phyloP scores from a whole-genome alignment of 2,329 filamentous ascomycete species.

The Trichoderma lentiforme region DNA sequence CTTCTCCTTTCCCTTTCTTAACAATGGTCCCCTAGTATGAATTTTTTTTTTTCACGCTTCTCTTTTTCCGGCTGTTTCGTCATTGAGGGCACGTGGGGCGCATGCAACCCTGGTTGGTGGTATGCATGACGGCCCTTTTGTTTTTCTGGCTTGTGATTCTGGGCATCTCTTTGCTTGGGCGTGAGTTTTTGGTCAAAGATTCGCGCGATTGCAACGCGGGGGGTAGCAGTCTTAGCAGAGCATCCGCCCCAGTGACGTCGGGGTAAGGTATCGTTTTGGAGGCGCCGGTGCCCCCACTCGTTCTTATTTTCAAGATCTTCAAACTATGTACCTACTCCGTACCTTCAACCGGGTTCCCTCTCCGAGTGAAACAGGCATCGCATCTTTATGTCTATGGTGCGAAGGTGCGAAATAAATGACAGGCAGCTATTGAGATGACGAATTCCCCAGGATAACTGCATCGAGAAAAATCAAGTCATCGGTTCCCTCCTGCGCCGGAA shows the following conservation, averaged over 20 bases:
- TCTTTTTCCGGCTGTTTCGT: neutral
- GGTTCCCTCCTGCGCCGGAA: neutral
- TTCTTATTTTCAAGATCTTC: neutral
- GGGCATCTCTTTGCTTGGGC: neutral
- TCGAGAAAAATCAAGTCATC: neutral
- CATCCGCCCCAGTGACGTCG: neutral
- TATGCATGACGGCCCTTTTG: neutral
- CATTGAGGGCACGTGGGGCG: constrained; percentile 13
- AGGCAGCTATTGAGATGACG: neutral
- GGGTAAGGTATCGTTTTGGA: neutral
- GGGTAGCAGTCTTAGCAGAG: neutral
- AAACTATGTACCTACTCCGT: neutral
- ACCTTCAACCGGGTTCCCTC: neutral
- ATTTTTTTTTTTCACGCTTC: neutral
- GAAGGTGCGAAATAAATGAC: no score
- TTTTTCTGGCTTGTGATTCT: neutral
- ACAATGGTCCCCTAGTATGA: neutral
- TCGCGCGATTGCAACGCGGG: neutral
- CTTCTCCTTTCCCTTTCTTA: neutral
- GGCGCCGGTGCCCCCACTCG: neutral
- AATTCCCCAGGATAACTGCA: neutral
- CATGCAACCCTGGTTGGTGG: constrained; percentile 11
- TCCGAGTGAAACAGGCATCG: neutral
- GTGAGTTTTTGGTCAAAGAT: neutral
- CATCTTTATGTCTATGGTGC: no score